phyloP scores from a whole-genome alignment of 139 green algal species.

The Chlamydomonas schloesseri region DNA sequence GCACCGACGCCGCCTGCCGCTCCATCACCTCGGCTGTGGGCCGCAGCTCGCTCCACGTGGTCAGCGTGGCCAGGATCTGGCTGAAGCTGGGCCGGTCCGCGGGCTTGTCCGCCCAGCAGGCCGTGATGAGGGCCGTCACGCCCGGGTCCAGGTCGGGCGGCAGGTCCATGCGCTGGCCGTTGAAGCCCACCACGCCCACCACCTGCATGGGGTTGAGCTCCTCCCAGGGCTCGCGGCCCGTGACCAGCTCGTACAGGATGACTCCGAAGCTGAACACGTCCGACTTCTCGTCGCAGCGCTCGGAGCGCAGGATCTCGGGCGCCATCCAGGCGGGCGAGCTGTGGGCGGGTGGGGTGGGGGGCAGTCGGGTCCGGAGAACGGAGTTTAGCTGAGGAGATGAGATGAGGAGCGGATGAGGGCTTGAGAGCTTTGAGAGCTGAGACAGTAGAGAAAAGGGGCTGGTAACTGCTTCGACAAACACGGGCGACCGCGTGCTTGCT shows the following conservation, averaged over 20 bases:
- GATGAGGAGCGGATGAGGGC: no score
- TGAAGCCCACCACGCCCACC: constrained; percentile 90
- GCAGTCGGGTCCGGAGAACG: no score
- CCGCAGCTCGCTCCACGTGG: constrained; percentile 22
- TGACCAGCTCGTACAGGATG: constrained; percentile 94
- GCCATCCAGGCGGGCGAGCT: constrained; percentile 97
- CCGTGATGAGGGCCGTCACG: constrained; percentile 70
- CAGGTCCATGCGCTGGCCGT: constrained; percentile 77
- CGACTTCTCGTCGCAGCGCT: constrained; percentile 85
- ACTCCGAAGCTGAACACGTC: constrained; percentile 69
- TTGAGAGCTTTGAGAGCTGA: no score
- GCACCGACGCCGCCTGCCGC: constrained; percentile 10
- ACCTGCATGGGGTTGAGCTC: constrained; percentile 91
- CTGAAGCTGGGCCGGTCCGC: constrained; percentile 73
- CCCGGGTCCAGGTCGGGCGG: constrained; percentile 69
- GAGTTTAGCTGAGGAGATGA: no score
- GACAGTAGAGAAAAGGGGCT: no score
- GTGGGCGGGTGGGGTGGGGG: background rate
- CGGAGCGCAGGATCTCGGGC: constrained; percentile 80
- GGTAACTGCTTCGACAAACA: no score
- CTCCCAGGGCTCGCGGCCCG: constrained; percentile 86
- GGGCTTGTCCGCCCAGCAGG: constrained; percentile 75
- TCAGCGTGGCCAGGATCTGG: constrained; percentile 46
- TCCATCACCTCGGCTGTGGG: constrained; percentile 8
- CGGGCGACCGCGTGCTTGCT: no score